phyloP scores from a whole-genome alignment of 768 basidiomycete species.

The Boletus speciosus region DNA sequence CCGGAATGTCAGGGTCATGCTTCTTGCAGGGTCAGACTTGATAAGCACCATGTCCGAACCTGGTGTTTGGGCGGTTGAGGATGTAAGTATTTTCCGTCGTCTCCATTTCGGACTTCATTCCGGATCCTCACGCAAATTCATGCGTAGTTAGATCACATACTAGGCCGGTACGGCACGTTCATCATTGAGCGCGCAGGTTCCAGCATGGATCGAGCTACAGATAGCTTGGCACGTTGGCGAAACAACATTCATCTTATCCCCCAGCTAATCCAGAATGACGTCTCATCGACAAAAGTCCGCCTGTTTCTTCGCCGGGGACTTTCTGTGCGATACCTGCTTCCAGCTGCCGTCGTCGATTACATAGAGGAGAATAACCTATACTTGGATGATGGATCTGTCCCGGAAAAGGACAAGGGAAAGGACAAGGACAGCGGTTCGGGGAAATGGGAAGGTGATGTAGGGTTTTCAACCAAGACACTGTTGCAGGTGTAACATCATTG shows the following conservation, averaged over 20 bases:
- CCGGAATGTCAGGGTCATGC: conserved; percentile 79
- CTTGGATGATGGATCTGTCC: conserved; percentile 50
- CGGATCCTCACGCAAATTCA: conserved; percentile 8
- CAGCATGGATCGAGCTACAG: conserved; percentile 80
- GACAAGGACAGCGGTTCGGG: conserved; percentile 29
- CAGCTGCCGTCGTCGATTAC: conserved; percentile 88
- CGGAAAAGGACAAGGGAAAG: conserved; percentile 38
- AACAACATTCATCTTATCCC: conserved; percentile 88
- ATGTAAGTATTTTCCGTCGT: conserved; percentile 55
- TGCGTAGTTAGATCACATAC: conserved; percentile 88
- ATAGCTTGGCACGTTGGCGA: conserved; percentile 70
- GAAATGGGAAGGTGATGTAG: conserved; percentile 27
- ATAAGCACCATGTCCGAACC: conserved; percentile 98
- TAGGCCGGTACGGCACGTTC: conserved; percentile 90
- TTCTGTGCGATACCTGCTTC: conserved; percentile 86
- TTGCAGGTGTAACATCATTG: conserved; percentile 5
- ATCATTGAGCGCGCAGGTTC: conserved; percentile 96
- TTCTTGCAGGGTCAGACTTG: conserved; percentile 96
- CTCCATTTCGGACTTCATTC: conserved; percentile 7
- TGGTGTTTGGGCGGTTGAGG: conserved; percentile 92
- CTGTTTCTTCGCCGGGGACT: conserved; percentile 76
- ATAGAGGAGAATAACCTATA: conserved; percentile 84
- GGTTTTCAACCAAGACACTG: conserved; percentile 6
- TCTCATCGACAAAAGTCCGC: conserved; percentile 91
- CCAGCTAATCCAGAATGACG: conserved; percentile 95